Base-by-base conservation (phyloP, 306 rosid species). In the Dryas octopetala region DNA sequence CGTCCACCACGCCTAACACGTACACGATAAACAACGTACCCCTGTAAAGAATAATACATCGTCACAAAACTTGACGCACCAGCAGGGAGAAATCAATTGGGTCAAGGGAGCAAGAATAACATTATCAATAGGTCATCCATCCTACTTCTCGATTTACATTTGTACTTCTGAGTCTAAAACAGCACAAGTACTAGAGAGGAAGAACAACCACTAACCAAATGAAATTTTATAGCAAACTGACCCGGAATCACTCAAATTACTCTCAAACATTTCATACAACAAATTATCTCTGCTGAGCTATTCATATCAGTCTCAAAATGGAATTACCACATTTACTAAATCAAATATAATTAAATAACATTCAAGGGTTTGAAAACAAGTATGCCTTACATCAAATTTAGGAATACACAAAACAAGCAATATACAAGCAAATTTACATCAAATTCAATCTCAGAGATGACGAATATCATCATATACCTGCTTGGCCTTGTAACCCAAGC, bases 1-100 rank as follows among this genome's bases (percentile, higher is more conserved):
- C 96, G 67, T 2, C 97, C 96, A 77, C 96, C 97, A 67, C 97
- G 88, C 12, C 91, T 84, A 6, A 92, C 97, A 26, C 93, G 90
- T 16, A 91, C 89, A 5, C 90, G 91, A 72, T 91, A 92, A 44
- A 90, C 73, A 54, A 90, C 96, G 76, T 89, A 92, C 0, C 96
- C 97, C 97, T 92, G 77, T 2, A 80, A 66, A 61, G 44, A 32
- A 9, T 15, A 2, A 32, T 14, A 68, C 46, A 13, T 4, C 28
- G 17, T 28, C 1, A 32, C 45, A 61, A 6, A 32, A 32, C 38
- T 32, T 32, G 38, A 32, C 38, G 2, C 38, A 32, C 38, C 38
- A 7, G 13, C 17, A 47, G 12, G 11, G 19, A 66, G 4, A 19
- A 12, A 19, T 11, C 41, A 17, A 23, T 19, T 0, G 7, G 19